phyloP scores from a whole-genome alignment of 495 filamentous ascomycete species.

The Aspergillus bridgeri region DNA sequence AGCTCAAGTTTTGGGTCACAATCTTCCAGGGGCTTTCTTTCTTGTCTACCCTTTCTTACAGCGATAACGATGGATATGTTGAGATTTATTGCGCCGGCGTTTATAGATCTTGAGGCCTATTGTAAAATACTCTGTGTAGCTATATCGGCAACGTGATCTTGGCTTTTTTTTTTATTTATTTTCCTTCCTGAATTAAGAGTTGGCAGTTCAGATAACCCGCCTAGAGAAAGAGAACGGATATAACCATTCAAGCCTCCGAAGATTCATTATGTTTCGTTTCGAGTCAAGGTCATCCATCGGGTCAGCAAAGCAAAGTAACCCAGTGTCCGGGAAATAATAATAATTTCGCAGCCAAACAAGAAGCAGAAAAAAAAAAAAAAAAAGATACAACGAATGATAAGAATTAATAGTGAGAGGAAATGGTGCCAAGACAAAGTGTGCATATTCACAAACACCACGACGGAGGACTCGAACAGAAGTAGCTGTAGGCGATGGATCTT shows the following conservation, averaged over 20 bases:
- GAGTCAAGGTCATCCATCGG: neutral
- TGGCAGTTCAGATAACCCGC: neutral
- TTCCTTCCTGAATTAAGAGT: neutral
- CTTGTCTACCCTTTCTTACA: neutral
- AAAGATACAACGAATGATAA: neutral
- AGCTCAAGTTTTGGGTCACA: neutral
- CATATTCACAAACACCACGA: constrained; percentile 7
- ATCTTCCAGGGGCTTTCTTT: neutral
- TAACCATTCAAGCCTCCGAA: neutral
- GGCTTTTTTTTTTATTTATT: neutral
- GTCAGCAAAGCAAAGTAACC: neutral
- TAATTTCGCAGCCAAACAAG: neutral
- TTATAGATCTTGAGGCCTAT: neutral
- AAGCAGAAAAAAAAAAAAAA: neutral
- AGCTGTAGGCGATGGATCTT: neutral
- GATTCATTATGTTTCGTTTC: neutral
- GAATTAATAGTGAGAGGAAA: neutral
- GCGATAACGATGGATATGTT: neutral
- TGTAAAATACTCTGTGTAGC: constrained; percentile 5
- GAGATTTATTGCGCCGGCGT: neutral
- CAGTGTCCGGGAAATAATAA: neutral
- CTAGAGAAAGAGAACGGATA: neutral
- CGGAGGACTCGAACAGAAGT: neutral
- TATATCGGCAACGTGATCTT: neutral
- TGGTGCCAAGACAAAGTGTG: neutral